phyloP scores from a whole-genome alignment of 768 basidiomycete species.

The Trametes gibbosa region DNA sequence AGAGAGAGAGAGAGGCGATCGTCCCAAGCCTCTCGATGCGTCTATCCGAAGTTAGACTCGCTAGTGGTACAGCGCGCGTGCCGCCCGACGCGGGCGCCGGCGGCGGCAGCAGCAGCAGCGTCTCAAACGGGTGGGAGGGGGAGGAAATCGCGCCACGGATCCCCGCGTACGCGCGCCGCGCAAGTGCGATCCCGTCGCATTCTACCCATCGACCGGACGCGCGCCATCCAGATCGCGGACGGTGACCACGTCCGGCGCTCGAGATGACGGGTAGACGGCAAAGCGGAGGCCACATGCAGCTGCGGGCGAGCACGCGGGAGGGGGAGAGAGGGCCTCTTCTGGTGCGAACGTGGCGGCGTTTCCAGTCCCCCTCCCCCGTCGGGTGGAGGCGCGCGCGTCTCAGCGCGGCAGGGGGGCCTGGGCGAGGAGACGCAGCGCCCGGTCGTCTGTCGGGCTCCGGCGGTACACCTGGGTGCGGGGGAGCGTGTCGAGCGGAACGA shows the following conservation, averaged over 20 bases:
- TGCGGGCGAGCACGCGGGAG: too few relatives aligned
- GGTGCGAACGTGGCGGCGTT: too few relatives aligned
- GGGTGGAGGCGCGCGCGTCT: too few relatives aligned
- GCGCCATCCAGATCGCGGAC: not conserved
- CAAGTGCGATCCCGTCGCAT: constrained; percentile 6
- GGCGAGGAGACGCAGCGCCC: constrained; percentile 48
- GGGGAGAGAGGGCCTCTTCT: too few relatives aligned
- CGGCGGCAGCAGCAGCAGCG: not conserved
- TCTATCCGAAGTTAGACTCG: not conserved
- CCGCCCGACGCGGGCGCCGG: not conserved
- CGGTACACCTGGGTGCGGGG: constrained; percentile 54
- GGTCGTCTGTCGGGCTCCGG: constrained; percentile 62
- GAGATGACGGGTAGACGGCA: too few relatives aligned
- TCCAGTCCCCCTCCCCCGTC: too few relatives aligned
- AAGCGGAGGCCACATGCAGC: too few relatives aligned
- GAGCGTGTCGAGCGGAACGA: constrained; percentile 58
- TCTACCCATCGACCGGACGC: not conserved
- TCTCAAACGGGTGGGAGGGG: not conserved
- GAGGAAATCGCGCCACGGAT: too few relatives aligned
- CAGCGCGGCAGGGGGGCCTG: constrained; percentile 23
- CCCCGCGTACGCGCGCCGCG: not conserved
- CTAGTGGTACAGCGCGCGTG: not conserved
- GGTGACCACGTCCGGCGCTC: too few relatives aligned
- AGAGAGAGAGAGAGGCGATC: too few relatives aligned
- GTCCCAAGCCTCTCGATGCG: constrained; percentile 1